Conservation (phyloP, 371 early-diverging fungal species). For the Choanephora cucurbitarum region DNA sequence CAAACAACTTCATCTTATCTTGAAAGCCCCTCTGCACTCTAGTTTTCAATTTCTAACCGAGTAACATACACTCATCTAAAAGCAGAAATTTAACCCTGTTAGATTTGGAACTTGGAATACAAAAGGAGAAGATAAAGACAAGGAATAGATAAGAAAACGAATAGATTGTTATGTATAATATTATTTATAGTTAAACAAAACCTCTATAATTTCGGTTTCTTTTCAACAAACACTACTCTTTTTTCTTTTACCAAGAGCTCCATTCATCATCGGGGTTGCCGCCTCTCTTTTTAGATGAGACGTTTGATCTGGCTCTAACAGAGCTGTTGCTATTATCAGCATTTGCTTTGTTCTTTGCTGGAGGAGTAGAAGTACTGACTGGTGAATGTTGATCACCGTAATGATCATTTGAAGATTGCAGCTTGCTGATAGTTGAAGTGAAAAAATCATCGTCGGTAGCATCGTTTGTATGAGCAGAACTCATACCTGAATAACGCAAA, state of each 20-base stretch:
- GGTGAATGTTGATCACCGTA: conserved; percentile 20
- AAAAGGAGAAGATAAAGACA: too few species aligned
- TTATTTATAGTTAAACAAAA: too few species aligned
- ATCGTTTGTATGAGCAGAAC: conserved; percentile 26
- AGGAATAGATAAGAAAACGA: too few species aligned
- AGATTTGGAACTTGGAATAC: too few species aligned
- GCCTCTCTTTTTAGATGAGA: conserved; percentile 37
- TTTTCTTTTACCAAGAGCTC: conserved; percentile 48
- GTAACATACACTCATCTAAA: too few species aligned
- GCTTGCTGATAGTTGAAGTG: conserved; percentile 35
- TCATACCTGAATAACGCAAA: conserved; percentile 14
- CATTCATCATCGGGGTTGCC: conserved; percentile 60
- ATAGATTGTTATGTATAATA: too few species aligned
- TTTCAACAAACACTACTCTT: too few species aligned
- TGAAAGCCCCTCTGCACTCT: too few species aligned
- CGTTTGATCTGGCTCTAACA: conserved; percentile 35
- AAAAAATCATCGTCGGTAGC: conserved; percentile 53
- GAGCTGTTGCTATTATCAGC: neutral
- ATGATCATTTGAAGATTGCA: conserved; percentile 37
- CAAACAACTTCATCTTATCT: too few species aligned
- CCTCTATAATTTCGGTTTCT: too few species aligned
- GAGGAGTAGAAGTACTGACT: conserved; percentile 40
- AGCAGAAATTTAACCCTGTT: too few species aligned
- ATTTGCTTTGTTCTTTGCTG: conserved; percentile 17
- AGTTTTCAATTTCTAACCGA: too few species aligned